A percentile compares a stretch with the other conserved stretches of the same genome.
phyloP scores from a whole-genome alignment of 345 rosid species.

The Ailanthus altissimus region DNA sequence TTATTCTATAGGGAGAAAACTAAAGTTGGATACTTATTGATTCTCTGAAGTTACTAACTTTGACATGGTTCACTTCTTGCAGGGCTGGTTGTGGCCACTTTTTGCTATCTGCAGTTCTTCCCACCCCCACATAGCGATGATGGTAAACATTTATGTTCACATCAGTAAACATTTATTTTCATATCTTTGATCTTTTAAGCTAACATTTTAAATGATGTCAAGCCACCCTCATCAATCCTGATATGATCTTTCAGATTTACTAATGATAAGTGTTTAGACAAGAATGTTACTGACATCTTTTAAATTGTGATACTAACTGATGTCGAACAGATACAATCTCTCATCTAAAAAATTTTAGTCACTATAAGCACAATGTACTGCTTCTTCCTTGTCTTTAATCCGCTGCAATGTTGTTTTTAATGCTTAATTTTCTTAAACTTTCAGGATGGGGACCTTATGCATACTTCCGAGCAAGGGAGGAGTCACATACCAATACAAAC shows the following conservation, averaged over 20 bases:
- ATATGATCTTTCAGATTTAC: too few species aligned
- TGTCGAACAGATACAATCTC: not conserved
- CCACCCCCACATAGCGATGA: constrained; percentile 61
- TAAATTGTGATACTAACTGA: too few species aligned
- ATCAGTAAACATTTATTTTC: constrained; percentile 20
- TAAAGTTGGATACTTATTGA: not conserved
- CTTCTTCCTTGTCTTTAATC: not conserved
- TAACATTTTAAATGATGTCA: too few species aligned
- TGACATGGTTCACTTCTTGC: constrained; percentile 10
- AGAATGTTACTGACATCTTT: too few species aligned
- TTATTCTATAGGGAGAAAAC: not conserved
- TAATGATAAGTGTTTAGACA: too few species aligned
- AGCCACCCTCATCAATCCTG: too few species aligned
- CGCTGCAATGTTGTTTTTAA: too few species aligned
- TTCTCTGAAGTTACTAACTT: not conserved
- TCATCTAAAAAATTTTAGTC: not conserved
- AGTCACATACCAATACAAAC: constrained; percentile 25
- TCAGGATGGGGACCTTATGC: constrained; percentile 75
- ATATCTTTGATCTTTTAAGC: not conserved
- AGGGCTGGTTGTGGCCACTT: constrained; percentile 53
- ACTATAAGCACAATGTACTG: not conserved
- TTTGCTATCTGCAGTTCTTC: constrained; percentile 67
- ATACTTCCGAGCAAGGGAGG: constrained; percentile 57
- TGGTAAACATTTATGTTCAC: constrained; percentile 25
- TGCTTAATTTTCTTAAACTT: not conserved